Evolutionary conservation across 768 basidiomycete genomes (phyloP).

Genomic region (Termitomyces sp.): DNA sequence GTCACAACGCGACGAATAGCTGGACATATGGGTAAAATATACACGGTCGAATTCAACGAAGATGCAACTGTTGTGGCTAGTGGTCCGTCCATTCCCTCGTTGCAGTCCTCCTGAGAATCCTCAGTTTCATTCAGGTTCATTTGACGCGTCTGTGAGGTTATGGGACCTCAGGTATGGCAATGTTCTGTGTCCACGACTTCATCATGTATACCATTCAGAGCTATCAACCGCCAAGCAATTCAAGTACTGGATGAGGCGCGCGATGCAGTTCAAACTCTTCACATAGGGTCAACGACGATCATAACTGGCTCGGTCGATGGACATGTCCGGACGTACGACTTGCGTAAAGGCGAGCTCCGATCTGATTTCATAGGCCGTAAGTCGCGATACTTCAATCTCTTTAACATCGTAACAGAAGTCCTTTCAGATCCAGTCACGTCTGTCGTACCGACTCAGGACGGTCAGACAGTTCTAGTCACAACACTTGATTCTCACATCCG

Average conservation of each 20-base stretch:
- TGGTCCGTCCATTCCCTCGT: slow-evolving; percentile 41
- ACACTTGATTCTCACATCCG: slow-evolving; percentile 83
- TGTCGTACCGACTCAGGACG: slow-evolving; percentile 74
- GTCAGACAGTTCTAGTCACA: slow-evolving; percentile 74
- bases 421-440: slow-evolving; percentile 79
- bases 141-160: slow-evolving; percentile 83
- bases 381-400: slow-evolving; percentile 24
- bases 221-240: slow-evolving; percentile 67
- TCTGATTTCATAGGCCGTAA: slow-evolving; percentile 88
- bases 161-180: slow-evolving; percentile 83
- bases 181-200: background rate
- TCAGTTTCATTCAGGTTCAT: slow-evolving; percentile 64
- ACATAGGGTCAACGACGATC: slow-evolving; percentile 62
- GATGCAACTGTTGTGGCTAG: slow-evolving; percentile 86
- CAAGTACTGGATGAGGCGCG: slow-evolving; percentile 86
- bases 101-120: background rate
- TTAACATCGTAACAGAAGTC: slow-evolving; percentile 1
- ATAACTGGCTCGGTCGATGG: slow-evolving; percentile 89
- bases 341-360: slow-evolving; percentile 87
- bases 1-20: slow-evolving; percentile 76
- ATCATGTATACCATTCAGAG: slow-evolving; percentile 33
- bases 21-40: slow-evolving; percentile 89
- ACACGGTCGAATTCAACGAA: slow-evolving; percentile 84
- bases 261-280: slow-evolving; percentile 79
- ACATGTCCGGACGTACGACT: slow-evolving; percentile 87